Conservation (phyloP, 1,284 basidiomycete species). For the Naganishia cerealis region DNA sequence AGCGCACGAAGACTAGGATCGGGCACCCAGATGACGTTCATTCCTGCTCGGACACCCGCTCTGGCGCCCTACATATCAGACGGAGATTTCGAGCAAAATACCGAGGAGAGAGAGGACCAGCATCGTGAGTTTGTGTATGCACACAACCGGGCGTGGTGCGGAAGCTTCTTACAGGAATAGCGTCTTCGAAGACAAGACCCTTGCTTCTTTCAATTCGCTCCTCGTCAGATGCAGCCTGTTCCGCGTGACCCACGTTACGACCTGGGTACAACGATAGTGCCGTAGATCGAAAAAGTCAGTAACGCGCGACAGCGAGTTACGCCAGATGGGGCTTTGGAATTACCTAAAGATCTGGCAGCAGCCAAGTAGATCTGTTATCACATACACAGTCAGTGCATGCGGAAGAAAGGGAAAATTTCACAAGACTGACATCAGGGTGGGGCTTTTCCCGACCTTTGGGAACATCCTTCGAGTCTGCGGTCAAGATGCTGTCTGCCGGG, state of each 20-base stretch:
- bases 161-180: slow-evolving; percentile 40
- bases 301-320: background rate
- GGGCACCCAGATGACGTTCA: slow-evolving; percentile 56
- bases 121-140: background rate
- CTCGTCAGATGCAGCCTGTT: slow-evolving; percentile 38
- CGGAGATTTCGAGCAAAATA: background rate
- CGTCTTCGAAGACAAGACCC: slow-evolving; percentile 55
- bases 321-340: background rate
- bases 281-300: background rate
- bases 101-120: background rate
- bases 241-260: slow-evolving; percentile 48
- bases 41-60: slow-evolving; percentile 53
- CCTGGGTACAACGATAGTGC: slow-evolving; percentile 35
- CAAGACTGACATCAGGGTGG: slow-evolving; percentile 41
- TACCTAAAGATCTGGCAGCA: slow-evolving; percentile 50
- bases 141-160: too few species aligned
- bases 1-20: slow-evolving; percentile 49
- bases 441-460: slow-evolving; percentile 52
- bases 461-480: slow-evolving; percentile 49
- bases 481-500: slow-evolving; percentile 48
- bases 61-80: slow-evolving; percentile 42
- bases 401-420: background rate
- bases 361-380: slow-evolving; percentile 49
- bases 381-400: background rate
- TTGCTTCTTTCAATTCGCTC: slow-evolving; percentile 44